Evolutionary conservation across 2,329 filamentous ascomycete genomes (phyloP).

Genomic region (Fusarium sp.): DNA sequence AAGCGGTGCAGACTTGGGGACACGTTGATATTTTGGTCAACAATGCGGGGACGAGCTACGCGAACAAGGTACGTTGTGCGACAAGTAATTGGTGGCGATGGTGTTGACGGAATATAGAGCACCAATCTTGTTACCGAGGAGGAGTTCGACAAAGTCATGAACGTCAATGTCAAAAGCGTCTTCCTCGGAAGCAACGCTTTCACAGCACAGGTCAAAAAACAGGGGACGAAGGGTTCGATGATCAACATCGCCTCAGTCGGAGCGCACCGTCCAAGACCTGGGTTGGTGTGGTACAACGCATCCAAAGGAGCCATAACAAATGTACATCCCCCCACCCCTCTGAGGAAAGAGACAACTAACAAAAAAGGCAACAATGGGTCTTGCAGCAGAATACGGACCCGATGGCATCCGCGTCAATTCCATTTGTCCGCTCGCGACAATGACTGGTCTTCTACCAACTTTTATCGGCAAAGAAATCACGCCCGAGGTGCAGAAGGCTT

Average conservation of each 20-base stretch:
- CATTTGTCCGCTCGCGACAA: slow-evolving; percentile 74
- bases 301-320: slow-evolving; percentile 74
- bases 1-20: not conserved
- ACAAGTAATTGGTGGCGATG: rapidly evolving
- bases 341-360: not conserved
- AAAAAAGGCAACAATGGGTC: slow-evolving; percentile 56
- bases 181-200: slow-evolving; percentile 11
- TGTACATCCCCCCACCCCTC: slow-evolving; percentile 46
- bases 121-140: slow-evolving; percentile 11
- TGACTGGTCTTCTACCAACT: slow-evolving; percentile 3
- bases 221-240: slow-evolving; percentile 12
- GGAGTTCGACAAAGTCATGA: slow-evolving; percentile 20
- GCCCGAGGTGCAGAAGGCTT: slow-evolving; percentile 67
- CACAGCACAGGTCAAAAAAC: slow-evolving; percentile 1
- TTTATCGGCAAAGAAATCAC: slow-evolving; percentile 73
- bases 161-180: slow-evolving; percentile 13
- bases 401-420: slow-evolving; percentile 79
- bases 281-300: slow-evolving; percentile 77
- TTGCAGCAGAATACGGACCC: slow-evolving; percentile 79
- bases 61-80: not conserved
- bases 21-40: slow-evolving; percentile 19
- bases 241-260: slow-evolving; percentile 29
- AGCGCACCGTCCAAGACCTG: slow-evolving; percentile 64
- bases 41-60: slow-evolving; percentile 14
- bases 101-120: not conserved